Evolutionary conservation across 805 yeast species (phyloP), one percentile per base, ranked within the genome.

Genomic region (Saturnispora diversa): DNA sequence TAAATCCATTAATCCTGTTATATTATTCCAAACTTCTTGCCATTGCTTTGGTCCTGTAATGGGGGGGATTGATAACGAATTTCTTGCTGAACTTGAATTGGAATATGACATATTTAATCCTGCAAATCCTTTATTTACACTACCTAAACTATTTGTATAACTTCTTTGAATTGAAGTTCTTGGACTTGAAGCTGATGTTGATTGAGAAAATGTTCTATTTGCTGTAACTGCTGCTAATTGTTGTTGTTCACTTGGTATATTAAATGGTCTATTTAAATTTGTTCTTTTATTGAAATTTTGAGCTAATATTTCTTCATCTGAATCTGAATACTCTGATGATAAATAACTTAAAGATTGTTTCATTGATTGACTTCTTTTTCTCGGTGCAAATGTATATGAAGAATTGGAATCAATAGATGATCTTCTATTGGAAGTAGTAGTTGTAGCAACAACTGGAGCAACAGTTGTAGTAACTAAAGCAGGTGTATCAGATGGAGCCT

Each of bases 401-500:
- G 70, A 60, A 4, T 72, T 52, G 2, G 77, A 72, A 44, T 73
- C 79, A 4, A 70, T 55, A 1, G 78, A 72, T 3, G 66, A 64
- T 37, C 75, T 55, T 26, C 46, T 27, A 16, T 16, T 23, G 15
- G 22, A 15, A 20, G 15, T 23, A 8, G 10, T 25, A 19, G 17
- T 22, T n/a, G n/a, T n/a, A n/a, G n/a, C n/a, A n/a, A n/a, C n/a
- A n/a, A n/a, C 17, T 52, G 47, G 6, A 40, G 47, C 13, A 45
- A 44, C 5, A 40, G n/a, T 19, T 48, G 45, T 12, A 42, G 27
- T 25, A 11, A 26, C 31, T 9, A 38, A 31, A 24, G n/a, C 47
- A 0, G 79, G 77, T 69, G 73, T 68, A 45, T 73, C 77, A 50
- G 72, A 72, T 6, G 80, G 80, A 4, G 74, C 80, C 50, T 73